Evolutionary conservation across 208 protist genomes (phyloP), one percentile per base, ranked within the genome.

Genomic region (Herpetomonas muscarum): DNA sequence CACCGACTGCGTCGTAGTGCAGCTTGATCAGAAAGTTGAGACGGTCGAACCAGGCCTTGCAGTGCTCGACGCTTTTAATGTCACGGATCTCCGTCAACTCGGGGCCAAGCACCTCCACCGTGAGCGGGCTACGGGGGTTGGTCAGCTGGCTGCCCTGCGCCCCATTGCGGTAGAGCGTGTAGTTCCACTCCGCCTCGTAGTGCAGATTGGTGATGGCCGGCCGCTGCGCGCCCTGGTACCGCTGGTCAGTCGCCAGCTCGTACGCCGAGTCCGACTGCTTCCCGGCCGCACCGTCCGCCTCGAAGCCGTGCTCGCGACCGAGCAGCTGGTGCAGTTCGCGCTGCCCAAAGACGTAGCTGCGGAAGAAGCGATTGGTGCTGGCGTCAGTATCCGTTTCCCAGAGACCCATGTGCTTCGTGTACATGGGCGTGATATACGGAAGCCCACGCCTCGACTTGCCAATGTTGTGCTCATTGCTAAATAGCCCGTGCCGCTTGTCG

Each of bases 311-410:
- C 12, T 76, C 79, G 3, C 84, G 73, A 24, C 84, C 84, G 3
- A 90, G 77, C 24, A 94, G 57, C 51, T 72, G 70, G 69, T 94
- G 84, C 36, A 84, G 67, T 66, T 94, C 79, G 1, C 80, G 76
- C 60, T 91, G 79, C 1, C 79, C 81, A 68, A 81, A 84, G 36
- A 88, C 73, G 60, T 92, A 94, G 52, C 53, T 70, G 25, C 84
- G 74, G 34, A 92, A 94, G 50, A 90, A 91, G 19, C 84, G 87
- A 39, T 94, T 94, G 19, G 58, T 92, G 19, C 41, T 77, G 29
- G 84, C 84, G 64, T 94, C 87, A n/a, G 87, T 94, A 68, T 94
- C 87, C 2, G 79, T 87, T 37, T 91, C 84, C 85, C 87, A 94
- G 6, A 94, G 69, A 42, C 70, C 86, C 84, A 90, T 90, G 72